Conservation (phyloP, 2,329 filamentous ascomycete species). For the Botryosphaeria dothidea region DNA sequence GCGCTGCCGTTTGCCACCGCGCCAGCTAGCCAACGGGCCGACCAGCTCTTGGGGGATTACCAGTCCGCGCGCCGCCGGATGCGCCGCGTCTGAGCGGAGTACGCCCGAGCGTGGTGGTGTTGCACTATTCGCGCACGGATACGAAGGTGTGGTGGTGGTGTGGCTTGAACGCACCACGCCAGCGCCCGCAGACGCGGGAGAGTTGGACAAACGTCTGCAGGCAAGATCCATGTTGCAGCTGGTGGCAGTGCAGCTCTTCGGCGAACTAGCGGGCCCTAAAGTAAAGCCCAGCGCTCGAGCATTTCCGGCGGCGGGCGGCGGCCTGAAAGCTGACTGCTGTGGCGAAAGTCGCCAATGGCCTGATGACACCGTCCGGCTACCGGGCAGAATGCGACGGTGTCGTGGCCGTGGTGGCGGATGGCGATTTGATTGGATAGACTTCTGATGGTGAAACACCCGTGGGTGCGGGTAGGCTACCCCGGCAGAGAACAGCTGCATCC, state of each 20-base stretch:
- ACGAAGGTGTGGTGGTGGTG: constrained; percentile 1
- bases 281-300: neutral
- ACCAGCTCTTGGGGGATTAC: constrained; percentile 16
- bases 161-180: neutral
- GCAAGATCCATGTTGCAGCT: neutral
- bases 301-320: neutral
- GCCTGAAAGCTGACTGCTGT: neutral
- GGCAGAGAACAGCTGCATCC: neutral
- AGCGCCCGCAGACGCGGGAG: neutral
- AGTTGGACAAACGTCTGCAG: neutral
- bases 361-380: neutral
- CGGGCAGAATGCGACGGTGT: neutral
- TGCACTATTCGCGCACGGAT: neutral
- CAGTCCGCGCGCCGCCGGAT: constrained; percentile 6
- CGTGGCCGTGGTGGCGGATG: neutral
- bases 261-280: constrained; percentile 4
- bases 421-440: neutral
- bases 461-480: neutral
- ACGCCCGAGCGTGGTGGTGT: neutral
- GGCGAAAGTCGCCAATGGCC: neutral
- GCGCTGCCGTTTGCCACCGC: constrained; percentile 5
- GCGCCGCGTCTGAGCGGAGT: neutral
- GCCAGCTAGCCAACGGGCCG: constrained; percentile 6
- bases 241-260: constrained; percentile 6
- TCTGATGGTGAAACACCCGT: constrained; percentile 2